These are phyloP conservation scores for Colletotrichum coccodes DNA, from an alignment of 2,329 filamentous ascomycete species.

Conservation along the genomic window DNA sequence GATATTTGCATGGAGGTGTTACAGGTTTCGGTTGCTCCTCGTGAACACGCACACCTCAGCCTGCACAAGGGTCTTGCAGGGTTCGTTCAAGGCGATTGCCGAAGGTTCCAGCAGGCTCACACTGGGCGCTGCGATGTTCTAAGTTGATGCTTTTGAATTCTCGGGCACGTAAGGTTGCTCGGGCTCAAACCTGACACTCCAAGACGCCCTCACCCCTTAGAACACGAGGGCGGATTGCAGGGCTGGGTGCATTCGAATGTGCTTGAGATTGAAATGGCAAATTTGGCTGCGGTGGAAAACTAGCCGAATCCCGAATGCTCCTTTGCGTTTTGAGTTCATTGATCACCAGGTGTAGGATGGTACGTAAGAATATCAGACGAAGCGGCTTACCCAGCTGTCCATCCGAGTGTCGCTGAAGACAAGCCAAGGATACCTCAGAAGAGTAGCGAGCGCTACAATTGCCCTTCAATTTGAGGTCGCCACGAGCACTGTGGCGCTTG, in stretches of 20 bases:
- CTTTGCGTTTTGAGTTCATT: neutral
- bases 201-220: neutral
- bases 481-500: neutral
- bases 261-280: neutral
- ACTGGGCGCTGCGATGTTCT: neutral
- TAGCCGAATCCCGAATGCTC: neutral
- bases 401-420: neutral
- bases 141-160: neutral
- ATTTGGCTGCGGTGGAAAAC: neutral
- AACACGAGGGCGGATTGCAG: neutral
- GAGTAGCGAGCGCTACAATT: neutral
- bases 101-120: neutral
- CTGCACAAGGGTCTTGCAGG: neutral
- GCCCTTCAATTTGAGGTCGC: neutral
- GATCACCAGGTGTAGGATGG: slow-evolving; percentile 8
- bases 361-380: slow-evolving; percentile 12
- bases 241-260: neutral
- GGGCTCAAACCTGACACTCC: neutral
- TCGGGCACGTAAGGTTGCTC: neutral
- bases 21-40: neutral
- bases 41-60: neutral
- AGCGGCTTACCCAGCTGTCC: neutral
- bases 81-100: neutral
- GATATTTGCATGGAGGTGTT: neutral
- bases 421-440: neutral